Conservation (phyloP, 2,329 filamentous ascomycete genomes). For the Geosmithia morbida region DNA sequence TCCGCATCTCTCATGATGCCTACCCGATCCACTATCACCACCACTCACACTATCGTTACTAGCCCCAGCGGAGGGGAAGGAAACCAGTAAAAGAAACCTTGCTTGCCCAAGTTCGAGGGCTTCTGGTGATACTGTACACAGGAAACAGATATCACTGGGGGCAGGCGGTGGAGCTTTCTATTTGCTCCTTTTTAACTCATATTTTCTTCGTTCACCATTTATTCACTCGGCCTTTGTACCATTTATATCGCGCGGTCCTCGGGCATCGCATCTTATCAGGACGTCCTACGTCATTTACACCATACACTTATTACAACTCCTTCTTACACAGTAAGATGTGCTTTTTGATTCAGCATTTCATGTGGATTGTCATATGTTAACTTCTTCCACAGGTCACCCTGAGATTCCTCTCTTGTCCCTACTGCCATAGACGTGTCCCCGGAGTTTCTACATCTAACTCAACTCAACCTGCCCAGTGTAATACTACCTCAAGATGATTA, state of each 20-base stretch:
- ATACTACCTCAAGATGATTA: background rate
- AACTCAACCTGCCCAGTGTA: background rate
- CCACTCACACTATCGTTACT: constrained; percentile 12
- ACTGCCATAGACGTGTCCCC: constrained; percentile 5
- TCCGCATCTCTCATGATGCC: constrained; percentile 1
- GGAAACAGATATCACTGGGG: background rate
- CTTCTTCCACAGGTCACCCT: background rate
- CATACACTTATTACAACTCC: background rate
- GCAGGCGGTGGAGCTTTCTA: background rate
- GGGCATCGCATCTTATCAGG: background rate
- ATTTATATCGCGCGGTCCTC: background rate
- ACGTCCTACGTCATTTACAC: constrained; percentile 1
- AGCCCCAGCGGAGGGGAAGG: constrained; percentile 38
- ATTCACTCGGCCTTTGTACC: background rate
- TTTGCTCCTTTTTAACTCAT: background rate
- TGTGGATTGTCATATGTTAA: background rate
- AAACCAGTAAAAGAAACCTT: constrained; percentile 20
- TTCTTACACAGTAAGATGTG: too few species aligned
- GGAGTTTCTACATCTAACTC: too few species aligned
- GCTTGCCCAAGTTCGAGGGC: constrained; percentile 1
- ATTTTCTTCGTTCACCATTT: background rate
- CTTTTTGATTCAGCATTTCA: background rate
- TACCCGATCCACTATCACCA: constrained; percentile 1
- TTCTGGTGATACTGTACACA: background rate
- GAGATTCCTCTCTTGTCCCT: background rate